phyloP scores from a whole-genome alignment of 1,139 yeast genomes.

The Cylindricascospora bacillispora region DNA sequence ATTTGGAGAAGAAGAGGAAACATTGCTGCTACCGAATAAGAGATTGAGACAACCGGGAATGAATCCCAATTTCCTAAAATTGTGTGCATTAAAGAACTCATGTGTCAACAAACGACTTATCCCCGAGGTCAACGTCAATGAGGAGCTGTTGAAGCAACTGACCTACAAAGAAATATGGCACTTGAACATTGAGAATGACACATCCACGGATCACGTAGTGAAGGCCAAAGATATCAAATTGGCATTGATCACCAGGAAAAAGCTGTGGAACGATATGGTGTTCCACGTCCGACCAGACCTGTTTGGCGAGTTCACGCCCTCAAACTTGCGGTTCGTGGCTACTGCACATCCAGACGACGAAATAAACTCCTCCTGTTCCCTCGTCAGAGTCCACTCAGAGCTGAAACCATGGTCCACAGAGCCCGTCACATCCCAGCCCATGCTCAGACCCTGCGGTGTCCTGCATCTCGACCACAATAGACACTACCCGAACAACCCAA shows the following conservation, averaged over 20 bases:
- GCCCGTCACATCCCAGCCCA: slow-evolving; percentile 5
- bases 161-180: slow-evolving; percentile 14
- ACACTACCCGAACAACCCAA: slow-evolving; percentile 2
- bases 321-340: slow-evolving; percentile 14
- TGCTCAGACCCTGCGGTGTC: slow-evolving; percentile 24
- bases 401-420: slow-evolving; percentile 19
- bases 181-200: slow-evolving; percentile 11
- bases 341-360: neutral
- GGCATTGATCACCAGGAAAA: slow-evolving; percentile 22
- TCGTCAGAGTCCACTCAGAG: slow-evolving; percentile 19
- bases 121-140: slow-evolving; percentile 24
- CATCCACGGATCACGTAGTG: slow-evolving; percentile 2
- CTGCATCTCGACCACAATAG: slow-evolving; percentile 9
- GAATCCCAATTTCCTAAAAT: slow-evolving; percentile 20
- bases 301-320: slow-evolving; percentile 18
- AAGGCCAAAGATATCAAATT: slow-evolving; percentile 16
- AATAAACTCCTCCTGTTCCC: slow-evolving; percentile 6
- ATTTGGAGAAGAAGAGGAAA: neutral
- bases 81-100: slow-evolving; percentile 21
- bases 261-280: slow-evolving; percentile 23
- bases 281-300: slow-evolving; percentile 17
- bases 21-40: slow-evolving; percentile 5
- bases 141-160: slow-evolving; percentile 15
- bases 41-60: slow-evolving; percentile 17
- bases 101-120: slow-evolving; percentile 13